Evolutionary conservation across 768 basidiomycete genomes (phyloP), one percentile per base, ranked within the genome.

Genomic region (Cytidiella melzeri): DNA sequence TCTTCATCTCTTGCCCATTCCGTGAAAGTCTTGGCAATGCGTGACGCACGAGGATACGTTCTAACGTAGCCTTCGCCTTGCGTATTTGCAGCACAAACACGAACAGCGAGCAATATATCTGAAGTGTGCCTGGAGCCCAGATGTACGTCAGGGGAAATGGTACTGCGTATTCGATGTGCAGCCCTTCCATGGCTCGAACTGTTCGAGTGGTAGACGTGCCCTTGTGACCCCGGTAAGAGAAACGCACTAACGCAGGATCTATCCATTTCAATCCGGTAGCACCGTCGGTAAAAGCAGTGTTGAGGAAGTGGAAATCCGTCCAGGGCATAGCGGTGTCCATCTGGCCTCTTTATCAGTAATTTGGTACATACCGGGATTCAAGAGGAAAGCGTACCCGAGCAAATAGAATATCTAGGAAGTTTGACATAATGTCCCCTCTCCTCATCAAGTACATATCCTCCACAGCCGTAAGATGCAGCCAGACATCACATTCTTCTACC

Each of bases 231-330:
- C 80, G 73, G 59, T 83, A 82, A 2, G 84, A 83, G 39, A 92
- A 68, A 6, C 87, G 84, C 20, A 92, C 77, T 11, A 88, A 78
- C 2, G 83, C 74, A 0, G 80, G 58, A 36, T 87, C 78, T 41
- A 90, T 75, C 81, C 83, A 84, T 40, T 68, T 66, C 41, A 70
- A 67, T 4, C 67, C 57, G n/a, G 70, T 64, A 30, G 83, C 70
- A 24, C 84, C 74, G 43, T 90, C 85, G 18, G 71, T 70, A 61
- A 92, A 89, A 9, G 83, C 80, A 24, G 79, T 83, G 58, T 92
- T 92, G 47, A 92, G 63, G 65, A 87, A 87, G 66, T 92, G 90
- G 61, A 88, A 89, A 60, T 92, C 90, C 41, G 67, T 73, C 89
- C 89, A 92, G 3, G 58, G 45, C 58, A 84, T 80, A 41, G 75